phyloP scores from a whole-genome alignment of 2,329 filamentous ascomycete genomes.

The Fusarium sterilihyphosum region DNA sequence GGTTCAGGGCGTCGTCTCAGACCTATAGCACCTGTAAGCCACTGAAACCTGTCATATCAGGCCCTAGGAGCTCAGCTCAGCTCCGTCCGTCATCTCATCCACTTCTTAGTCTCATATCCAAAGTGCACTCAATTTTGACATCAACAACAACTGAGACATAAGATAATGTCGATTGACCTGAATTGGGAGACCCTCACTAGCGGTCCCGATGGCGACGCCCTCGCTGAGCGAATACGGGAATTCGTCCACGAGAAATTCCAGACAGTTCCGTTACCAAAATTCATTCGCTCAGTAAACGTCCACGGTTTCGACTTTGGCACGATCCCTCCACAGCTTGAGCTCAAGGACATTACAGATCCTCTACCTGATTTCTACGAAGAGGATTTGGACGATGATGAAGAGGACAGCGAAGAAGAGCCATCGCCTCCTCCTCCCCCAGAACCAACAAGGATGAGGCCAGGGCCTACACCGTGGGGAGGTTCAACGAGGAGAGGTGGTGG shows the following conservation, averaged over 20 bases:
- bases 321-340: constrained; percentile 83
- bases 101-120: not conserved
- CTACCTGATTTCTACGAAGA: constrained; percentile 96
- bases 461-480: constrained; percentile 23
- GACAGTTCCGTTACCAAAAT: constrained; percentile 86
- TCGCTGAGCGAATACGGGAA: constrained; percentile 86
- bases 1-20: not conserved
- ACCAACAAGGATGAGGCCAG: constrained; percentile 34
- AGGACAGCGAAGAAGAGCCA: constrained; percentile 49
- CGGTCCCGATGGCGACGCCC: constrained; percentile 84
- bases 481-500: constrained; percentile 42
- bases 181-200: constrained; percentile 94
- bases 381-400: constrained; percentile 66
- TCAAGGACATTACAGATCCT: constrained; percentile 97
- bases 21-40: not conserved
- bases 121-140: not conserved
- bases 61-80: not conserved
- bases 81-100: constrained; percentile 15
- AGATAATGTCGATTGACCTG: constrained; percentile 91
- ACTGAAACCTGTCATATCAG: constrained; percentile 14
- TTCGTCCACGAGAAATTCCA: constrained; percentile 98
- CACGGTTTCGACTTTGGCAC: constrained; percentile 93
- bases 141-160: not conserved
- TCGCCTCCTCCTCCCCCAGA: constrained; percentile 28
- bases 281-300: constrained; percentile 95